Base-by-base conservation (phyloP, 768 basidiomycete genomes). In the Calocybe gangraenosa region DNA sequence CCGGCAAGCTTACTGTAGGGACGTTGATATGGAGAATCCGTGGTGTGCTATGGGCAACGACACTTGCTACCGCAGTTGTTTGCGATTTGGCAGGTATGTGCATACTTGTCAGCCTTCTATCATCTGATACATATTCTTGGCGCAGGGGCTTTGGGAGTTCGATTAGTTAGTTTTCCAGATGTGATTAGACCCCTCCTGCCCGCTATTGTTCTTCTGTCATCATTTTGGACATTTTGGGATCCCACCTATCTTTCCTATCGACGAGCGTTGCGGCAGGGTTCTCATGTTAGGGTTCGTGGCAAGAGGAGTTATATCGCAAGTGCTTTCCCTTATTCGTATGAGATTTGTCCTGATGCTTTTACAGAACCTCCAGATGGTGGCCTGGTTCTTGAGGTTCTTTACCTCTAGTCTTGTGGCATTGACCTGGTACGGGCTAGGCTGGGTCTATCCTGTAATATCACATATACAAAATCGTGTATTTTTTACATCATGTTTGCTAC, bases 211-310 rank as follows among this genome's bases (percentile, higher is more conserved):
- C 35, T 82, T 0, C 9, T 78, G 13, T 91, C 91, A 15, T 57
- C 92, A 13, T 56, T 84, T 5, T 94, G 92, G 84, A 81, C 81
- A 0, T 79, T 75, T 1, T 95, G 92, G 92, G 82, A 95, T 58
- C 92, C 90, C 10, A 87, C 86, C 15, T 92, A 91, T 62, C 64
- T 74, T 18, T 68, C 75, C 8, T 66, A 78, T 43, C 73, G 74
- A 51, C 74, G 67, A 52, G 80, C 83, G 10, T 75, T 78, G 53
- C 66, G 76, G 33, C 87, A 90, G 67, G 86, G 88, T 2, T 78
- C 87, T 15, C 76, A 81, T 49, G 72, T 90, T 18, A 78, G 84
- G 39, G 67, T 87, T 28, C 72, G 69, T 20, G 86, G 88, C 17
- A 86, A 81, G 60, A 64, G 62, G 7, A 57, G 62, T 46, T 87